Conservation (phyloP, 129 eudicot species). For the Lactuca saligna region DNA sequence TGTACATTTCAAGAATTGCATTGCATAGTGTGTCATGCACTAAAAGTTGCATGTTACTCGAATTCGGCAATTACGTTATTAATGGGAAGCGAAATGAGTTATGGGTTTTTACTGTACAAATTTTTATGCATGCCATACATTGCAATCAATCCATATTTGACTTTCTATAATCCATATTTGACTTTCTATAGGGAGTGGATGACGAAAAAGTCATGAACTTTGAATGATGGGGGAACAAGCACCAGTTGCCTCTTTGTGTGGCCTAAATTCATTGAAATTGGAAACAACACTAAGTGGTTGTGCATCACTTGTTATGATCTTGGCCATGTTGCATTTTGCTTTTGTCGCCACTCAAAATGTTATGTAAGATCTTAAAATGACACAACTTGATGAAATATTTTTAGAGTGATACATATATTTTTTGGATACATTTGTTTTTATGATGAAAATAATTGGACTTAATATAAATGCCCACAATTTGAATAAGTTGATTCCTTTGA, state of each 20-base stretch:
- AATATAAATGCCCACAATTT: not conserved
- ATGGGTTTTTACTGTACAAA: not conserved
- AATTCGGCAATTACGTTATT: not conserved
- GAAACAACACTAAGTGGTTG: slow-evolving; percentile 18
- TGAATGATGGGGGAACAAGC: slow-evolving; percentile 30
- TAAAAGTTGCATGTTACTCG: not conserved
- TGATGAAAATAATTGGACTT: not conserved
- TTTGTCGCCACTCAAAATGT: not conserved
- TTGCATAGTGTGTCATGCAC: not conserved
- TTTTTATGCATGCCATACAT: not conserved
- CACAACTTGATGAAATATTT: too few species aligned
- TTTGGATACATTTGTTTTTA: not conserved
- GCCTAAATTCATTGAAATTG: slow-evolving; percentile 19
- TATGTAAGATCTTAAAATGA: not conserved
- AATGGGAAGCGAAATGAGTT: not conserved
- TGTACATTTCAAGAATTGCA: not conserved
- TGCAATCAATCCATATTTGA: not conserved
- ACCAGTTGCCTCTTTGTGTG: slow-evolving; percentile 25
- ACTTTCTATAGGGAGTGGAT: slow-evolving; percentile 17
- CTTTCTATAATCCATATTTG: slow-evolving; percentile 9
- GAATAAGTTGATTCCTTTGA: not conserved
- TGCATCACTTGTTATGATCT: slow-evolving; percentile 11
- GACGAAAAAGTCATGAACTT: slow-evolving; percentile 16
- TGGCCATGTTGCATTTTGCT: not conserved
- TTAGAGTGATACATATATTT: too few species aligned